These are phyloP conservation scores for Claviceps sp. DNA, from an alignment of 2,329 filamentous ascomycete genomes.

Conservation along the genomic window DNA sequence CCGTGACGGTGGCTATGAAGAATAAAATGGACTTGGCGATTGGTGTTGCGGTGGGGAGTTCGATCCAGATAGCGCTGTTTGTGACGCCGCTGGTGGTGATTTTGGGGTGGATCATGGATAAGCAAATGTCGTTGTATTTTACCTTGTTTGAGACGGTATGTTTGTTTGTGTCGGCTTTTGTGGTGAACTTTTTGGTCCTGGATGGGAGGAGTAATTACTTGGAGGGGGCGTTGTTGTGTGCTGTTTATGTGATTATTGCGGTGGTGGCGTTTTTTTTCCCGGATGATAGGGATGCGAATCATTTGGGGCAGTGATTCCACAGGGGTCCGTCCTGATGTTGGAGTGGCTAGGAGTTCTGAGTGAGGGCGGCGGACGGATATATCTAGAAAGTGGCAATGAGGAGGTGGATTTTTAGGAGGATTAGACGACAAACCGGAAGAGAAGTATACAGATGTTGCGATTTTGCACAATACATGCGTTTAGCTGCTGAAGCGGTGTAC, in stretches of 20 bases:
- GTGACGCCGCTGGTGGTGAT: constrained; percentile 58
- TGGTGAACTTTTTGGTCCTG: constrained; percentile 77
- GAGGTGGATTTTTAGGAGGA: too few species aligned
- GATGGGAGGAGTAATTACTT: constrained; percentile 81
- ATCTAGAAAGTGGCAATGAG: too few species aligned
- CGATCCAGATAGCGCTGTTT: constrained; percentile 60
- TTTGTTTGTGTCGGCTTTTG: constrained; percentile 70
- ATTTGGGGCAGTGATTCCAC: constrained; percentile 14
- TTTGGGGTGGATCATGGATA: constrained; percentile 54
- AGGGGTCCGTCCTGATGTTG: too few species aligned
- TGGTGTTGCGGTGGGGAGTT: constrained; percentile 56
- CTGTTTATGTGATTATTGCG: constrained; percentile 55
- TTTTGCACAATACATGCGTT: too few species aligned
- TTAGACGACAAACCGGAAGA: too few species aligned
- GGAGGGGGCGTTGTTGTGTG: constrained; percentile 58
- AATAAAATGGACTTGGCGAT: constrained; percentile 69
- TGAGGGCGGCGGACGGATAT: too few species aligned
- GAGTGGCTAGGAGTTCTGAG: too few species aligned
- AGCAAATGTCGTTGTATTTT: constrained; percentile 70
- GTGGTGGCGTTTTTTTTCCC: constrained; percentile 57
- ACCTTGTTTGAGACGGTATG: constrained; percentile 81
- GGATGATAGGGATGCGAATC: constrained; percentile 31
- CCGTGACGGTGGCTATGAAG: constrained; percentile 56
- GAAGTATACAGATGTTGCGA: too few species aligned
- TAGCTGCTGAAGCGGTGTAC: too few species aligned